Percentiles rank a stretch among this genome's conserved stretches.
These are phyloP conservation scores for Allantophomopsis lycopodina DNA, from an alignment of 2,329 filamentous ascomycete species.

Conservation along the genomic window DNA sequence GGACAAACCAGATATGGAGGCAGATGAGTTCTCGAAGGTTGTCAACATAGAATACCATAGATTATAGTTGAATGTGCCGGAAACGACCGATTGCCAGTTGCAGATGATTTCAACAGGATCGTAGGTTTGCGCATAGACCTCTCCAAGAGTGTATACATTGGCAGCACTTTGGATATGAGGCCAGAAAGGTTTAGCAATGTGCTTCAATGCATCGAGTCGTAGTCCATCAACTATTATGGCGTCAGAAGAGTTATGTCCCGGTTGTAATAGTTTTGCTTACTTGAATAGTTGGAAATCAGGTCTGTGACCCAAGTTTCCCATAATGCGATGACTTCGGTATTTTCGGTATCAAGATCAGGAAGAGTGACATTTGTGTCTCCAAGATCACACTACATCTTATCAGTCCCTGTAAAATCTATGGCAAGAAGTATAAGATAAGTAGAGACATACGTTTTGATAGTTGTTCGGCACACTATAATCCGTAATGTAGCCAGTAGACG, in stretches of 20 bases:
- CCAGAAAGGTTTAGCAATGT: constrained; percentile 36
- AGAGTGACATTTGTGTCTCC: constrained; percentile 15
- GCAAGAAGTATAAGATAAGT: constrained; percentile 1
- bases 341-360: constrained; percentile 3
- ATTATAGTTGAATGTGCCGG: constrained; percentile 6
- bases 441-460: constrained; percentile 9
- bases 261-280: constrained; percentile 3
- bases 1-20: constrained; percentile 11
- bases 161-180: constrained; percentile 32
- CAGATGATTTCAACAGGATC: constrained; percentile 13
- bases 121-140: constrained; percentile 42
- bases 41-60: constrained; percentile 25
- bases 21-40: constrained; percentile 21
- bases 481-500: constrained; percentile 20
- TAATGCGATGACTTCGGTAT: constrained; percentile 2
- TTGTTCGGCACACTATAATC: constrained; percentile 36
- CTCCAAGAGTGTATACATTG: constrained; percentile 45
- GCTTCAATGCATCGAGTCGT: constrained; percentile 30
- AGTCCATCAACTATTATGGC: constrained; percentile 24
- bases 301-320: constrained; percentile 6
- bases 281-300: constrained; percentile 8
- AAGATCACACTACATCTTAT: constrained; percentile 28
- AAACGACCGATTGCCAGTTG: constrained; percentile 2
- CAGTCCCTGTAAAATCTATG: too few species aligned
- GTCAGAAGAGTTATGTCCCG: neutral